Conservation (phyloP, 192 early-diverging fungal species). For the Cladochytrium replicatum region DNA sequence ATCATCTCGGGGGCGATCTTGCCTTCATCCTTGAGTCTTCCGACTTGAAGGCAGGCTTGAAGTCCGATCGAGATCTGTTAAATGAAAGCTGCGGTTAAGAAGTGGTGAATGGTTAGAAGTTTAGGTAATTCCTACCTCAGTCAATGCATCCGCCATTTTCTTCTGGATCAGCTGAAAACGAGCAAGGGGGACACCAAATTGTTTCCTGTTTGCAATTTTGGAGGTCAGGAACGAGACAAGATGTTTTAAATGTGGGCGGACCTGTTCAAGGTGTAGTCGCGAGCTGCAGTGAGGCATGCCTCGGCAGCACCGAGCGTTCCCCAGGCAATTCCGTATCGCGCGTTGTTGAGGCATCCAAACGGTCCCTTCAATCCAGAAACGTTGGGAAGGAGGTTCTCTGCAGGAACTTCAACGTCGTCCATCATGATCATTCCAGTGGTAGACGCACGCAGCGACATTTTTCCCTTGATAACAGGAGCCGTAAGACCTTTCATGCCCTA, state of each 20-base stretch:
- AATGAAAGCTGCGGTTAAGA: not conserved
- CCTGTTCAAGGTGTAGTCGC: constrained; percentile 82
- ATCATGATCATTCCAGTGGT: constrained; percentile 98
- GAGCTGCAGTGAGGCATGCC: constrained; percentile 75
- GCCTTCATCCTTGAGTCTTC: constrained; percentile 81
- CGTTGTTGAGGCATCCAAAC: constrained; percentile 96
- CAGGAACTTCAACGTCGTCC: constrained; percentile 91
- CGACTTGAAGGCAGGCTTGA: constrained; percentile 82
- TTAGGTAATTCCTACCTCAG: constrained; percentile 41
- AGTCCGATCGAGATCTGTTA: constrained; percentile 68
- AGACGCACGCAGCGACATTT: constrained; percentile 89
- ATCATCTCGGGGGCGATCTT: constrained; percentile 89
- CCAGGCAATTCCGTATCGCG: constrained; percentile 94
- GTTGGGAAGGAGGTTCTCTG: constrained; percentile 84
- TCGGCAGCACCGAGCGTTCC: constrained; percentile 93
- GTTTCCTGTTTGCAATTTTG: constrained; percentile 36
- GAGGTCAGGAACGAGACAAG: not conserved
- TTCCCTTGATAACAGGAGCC: constrained; percentile 89
- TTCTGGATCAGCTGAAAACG: constrained; percentile 92
- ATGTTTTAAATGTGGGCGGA: constrained; percentile 3
- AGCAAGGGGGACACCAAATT: constrained; percentile 88
- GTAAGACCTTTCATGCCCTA: constrained; percentile 82
- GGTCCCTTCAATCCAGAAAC: constrained; percentile 83
- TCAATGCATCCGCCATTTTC: constrained; percentile 89
- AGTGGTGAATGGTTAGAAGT: no score